Evolutionary conservation across 1,284 basidiomycete genomes (phyloP).

Genomic region (Naganishia sp.): DNA sequence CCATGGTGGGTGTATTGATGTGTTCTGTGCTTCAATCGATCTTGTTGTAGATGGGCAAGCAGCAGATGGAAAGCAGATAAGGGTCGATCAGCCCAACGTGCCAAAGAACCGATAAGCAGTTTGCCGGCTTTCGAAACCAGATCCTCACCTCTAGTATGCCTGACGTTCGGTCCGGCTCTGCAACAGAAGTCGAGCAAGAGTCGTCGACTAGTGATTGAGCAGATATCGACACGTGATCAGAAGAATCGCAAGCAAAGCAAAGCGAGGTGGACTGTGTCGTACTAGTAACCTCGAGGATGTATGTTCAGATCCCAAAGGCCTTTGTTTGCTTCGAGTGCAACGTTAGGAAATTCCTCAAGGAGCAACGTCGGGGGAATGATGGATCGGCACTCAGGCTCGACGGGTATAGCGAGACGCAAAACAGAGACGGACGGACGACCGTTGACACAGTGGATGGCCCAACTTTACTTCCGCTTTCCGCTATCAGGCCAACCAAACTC

Average conservation of each 20-base stretch:
- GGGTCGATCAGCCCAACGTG: neutral
- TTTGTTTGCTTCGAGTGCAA: neutral
- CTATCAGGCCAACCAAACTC: conserved; percentile 15
- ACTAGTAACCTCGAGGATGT: no score
- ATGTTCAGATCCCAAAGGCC: neutral
- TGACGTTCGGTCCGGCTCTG: no score
- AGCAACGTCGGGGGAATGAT: conserved; percentile 4
- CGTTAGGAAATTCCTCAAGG: neutral
- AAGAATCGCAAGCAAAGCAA: neutral
- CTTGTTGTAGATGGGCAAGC: neutral
- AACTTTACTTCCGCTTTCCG: conserved; percentile 11
- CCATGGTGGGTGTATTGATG: conserved; percentile 5
- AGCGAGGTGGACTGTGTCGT: no score
- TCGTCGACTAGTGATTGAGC: neutral
- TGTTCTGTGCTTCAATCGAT: neutral
- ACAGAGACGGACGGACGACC: conserved; percentile 6
- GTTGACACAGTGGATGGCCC: neutral
- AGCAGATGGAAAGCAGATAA: neutral
- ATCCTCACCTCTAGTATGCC: no score
- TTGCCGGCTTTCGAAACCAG: neutral
- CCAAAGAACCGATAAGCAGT: neutral
- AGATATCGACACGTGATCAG: neutral
- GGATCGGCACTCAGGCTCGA: neutral
- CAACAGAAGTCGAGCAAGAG: no score
- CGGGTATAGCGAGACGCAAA: neutral